Conservation (phyloP, 495 filamentous ascomycete species). For the Haplographium delicatum region DNA sequence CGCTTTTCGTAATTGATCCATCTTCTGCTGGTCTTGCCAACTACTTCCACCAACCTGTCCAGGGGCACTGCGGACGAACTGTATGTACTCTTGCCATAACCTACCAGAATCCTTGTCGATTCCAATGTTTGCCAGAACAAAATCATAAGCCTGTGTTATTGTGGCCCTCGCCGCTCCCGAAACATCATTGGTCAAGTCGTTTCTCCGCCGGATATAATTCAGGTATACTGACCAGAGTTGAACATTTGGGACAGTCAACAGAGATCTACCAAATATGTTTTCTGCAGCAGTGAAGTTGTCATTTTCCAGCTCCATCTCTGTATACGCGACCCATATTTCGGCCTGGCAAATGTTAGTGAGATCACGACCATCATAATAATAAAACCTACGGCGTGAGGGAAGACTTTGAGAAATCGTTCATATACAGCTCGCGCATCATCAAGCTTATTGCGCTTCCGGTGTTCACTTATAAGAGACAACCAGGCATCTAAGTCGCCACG, state of each 20-base stretch:
- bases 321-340: conserved; percentile 80
- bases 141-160: conserved; percentile 80
- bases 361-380: background rate
- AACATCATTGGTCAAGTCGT: conserved; percentile 78
- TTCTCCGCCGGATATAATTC: conserved; percentile 86
- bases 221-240: conserved; percentile 90
- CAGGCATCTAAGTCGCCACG: conserved; percentile 87
- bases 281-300: conserved; percentile 74
- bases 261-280: conserved; percentile 69
- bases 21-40: conserved; percentile 98
- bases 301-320: conserved; percentile 79
- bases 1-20: conserved; percentile 83
- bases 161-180: conserved; percentile 66
- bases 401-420: conserved; percentile 78
- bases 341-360: conserved; percentile 51
- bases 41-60: conserved; percentile 75
- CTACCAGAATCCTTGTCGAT: conserved; percentile 86
- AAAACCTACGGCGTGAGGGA: conserved; percentile 80
- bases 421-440: conserved; percentile 77
- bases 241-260: conserved; percentile 70
- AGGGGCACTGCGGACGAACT: conserved; percentile 81
- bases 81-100: conserved; percentile 89
- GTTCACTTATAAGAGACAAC: conserved; percentile 79
- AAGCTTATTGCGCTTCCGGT: conserved; percentile 72
- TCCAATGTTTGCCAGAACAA: conserved; percentile 83